Conservation (phyloP, 129 eudicot genomes). For the Logfia minima region DNA sequence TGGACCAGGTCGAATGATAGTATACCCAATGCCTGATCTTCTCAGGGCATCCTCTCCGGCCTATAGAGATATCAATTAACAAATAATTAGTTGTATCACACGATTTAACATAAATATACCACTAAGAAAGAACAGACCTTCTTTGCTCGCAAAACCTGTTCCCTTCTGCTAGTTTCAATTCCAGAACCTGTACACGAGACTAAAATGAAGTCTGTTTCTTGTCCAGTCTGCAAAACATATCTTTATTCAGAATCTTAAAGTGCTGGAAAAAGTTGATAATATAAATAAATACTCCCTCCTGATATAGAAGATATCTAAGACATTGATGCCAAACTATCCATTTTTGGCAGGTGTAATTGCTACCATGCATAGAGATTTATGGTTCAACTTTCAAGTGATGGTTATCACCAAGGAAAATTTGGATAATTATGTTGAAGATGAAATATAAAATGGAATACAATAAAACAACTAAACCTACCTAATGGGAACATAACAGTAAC, state of each 20-base stretch:
- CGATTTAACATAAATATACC: neutral
- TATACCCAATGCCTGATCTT: conserved; percentile 94
- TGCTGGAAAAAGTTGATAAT: neutral
- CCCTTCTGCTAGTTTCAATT: conserved; percentile 76
- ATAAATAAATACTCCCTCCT: conserved; percentile 9
- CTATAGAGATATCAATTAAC: conserved; percentile 36
- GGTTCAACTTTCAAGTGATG: neutral
- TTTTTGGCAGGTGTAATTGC: neutral
- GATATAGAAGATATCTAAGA: conserved; percentile 12
- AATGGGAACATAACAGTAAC: neutral
- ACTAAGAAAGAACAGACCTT: conserved; percentile 46
- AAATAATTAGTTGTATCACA: conserved; percentile 4
- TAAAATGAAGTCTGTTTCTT: conserved; percentile 93
- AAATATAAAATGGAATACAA: no score
- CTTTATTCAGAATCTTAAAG: conserved; percentile 11
- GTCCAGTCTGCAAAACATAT: conserved; percentile 81
- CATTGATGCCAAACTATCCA: neutral
- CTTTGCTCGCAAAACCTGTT: conserved; percentile 88
- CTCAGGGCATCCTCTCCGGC: conserved; percentile 94
- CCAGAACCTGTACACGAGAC: conserved; percentile 99
- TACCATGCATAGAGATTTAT: neutral
- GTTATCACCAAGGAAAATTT: neutral
- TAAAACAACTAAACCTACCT: no score
- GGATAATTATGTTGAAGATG: no score
- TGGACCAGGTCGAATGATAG: conserved; percentile 96